Evolutionary conservation across 1,139 yeast genomes (phyloP).

Genomic region (Taphrina wiesneri): DNA sequence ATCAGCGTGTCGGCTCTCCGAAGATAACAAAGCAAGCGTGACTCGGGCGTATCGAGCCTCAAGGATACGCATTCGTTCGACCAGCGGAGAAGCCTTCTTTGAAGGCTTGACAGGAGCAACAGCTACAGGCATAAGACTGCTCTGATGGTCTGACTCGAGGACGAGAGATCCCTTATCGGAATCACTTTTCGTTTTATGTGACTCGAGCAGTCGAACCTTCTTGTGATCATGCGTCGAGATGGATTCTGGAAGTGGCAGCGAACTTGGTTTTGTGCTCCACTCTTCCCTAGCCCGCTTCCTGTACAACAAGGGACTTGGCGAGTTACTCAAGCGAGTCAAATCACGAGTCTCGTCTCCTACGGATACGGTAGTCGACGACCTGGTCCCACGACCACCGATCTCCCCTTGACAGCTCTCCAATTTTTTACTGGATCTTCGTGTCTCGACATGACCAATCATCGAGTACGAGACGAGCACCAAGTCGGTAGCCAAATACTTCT

Average conservation of each 20-base stretch:
- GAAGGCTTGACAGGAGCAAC: not conserved
- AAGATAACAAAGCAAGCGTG: not conserved
- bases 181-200: not conserved
- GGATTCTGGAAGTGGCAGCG: not conserved
- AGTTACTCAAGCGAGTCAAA: not conserved
- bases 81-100: constrained; percentile 1
- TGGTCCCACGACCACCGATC: not conserved
- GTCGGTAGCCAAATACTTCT: not conserved
- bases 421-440: not conserved
- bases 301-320: not conserved
- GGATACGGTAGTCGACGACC: not conserved
- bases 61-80: constrained; percentile 1
- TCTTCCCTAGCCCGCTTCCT: not conserved
- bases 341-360: not conserved
- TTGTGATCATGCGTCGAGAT: not conserved
- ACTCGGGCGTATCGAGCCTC: constrained; percentile 20
- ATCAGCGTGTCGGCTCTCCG: constrained; percentile 1
- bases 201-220: not conserved
- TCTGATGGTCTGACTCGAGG: not conserved
- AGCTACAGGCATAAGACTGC: not conserved
- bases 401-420: not conserved
- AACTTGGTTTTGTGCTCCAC: not conserved
- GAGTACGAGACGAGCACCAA: not conserved
- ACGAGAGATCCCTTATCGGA: not conserved
- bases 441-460: constrained; percentile 9